These are phyloP conservation scores for Rhizopogon vesiculosus DNA, from an alignment of 768 basidiomycete species.

Conservation along the genomic window DNA sequence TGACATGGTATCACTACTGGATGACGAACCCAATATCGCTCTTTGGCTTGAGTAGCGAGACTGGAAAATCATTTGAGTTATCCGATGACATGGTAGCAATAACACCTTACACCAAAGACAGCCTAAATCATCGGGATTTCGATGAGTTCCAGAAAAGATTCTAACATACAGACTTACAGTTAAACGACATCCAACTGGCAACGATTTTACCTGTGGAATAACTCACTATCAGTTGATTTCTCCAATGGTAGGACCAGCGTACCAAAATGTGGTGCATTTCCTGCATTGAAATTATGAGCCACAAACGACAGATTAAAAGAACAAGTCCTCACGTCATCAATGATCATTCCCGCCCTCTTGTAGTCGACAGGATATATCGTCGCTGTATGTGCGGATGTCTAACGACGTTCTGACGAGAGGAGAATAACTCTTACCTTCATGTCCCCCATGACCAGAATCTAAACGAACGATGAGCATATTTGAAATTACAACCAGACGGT, in stretches of 20 bases:
- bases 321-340: constrained; percentile 61
- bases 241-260: not conserved
- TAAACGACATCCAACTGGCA: constrained; percentile 64
- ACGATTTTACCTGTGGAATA: constrained; percentile 36
- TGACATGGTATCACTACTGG: not conserved
- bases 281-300: constrained; percentile 17
- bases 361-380: constrained; percentile 92
- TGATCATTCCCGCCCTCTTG: constrained; percentile 67
- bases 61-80: constrained; percentile 15
- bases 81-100: not conserved
- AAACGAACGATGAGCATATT: not conserved
- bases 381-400: constrained; percentile 33
- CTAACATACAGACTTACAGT: constrained; percentile 32
- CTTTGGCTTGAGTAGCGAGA: constrained; percentile 41
- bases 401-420: not conserved
- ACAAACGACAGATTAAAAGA: not conserved
- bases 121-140: constrained; percentile 15
- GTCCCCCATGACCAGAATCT: constrained; percentile 97
- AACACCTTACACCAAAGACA: constrained; percentile 44
- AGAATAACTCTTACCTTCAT: constrained; percentile 51
- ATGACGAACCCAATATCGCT: constrained; percentile 34
- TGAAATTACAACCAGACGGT: not conserved
- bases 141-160: not conserved
- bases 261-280: constrained; percentile 39
- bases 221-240: not conserved